phyloP scores from a whole-genome alignment of 2,329 filamentous ascomycete genomes.

The Paraphoma sp. region DNA sequence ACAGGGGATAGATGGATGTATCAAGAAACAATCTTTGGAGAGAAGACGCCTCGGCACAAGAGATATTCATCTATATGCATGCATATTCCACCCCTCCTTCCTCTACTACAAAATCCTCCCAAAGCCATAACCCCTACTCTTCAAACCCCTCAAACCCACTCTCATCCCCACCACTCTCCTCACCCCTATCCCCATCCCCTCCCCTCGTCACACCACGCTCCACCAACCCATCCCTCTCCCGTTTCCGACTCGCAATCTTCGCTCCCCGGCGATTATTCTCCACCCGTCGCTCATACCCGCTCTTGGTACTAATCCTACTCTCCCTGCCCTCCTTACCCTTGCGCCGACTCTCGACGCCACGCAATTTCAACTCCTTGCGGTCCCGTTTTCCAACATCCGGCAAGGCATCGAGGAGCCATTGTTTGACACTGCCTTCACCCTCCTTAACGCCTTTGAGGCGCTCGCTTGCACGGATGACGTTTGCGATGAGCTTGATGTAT shows the following conservation, averaged over 20 bases:
- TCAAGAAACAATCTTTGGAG: too few relatives aligned
- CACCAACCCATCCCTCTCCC: conserved; percentile 18
- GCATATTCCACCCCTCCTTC: too few relatives aligned
- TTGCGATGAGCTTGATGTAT: conserved; percentile 88
- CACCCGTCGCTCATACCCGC: conserved; percentile 73
- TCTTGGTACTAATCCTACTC: conserved; percentile 80
- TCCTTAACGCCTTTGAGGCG: conserved; percentile 61
- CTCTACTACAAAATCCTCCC: too few relatives aligned
- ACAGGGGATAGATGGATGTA: too few relatives aligned
- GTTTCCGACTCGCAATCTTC: conserved; percentile 40
- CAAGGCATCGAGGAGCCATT: conserved; percentile 85
- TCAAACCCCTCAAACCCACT: too few relatives aligned
- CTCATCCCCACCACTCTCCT: too few relatives aligned
- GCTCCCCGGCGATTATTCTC: conserved; percentile 71
- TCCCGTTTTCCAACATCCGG: conserved; percentile 84
- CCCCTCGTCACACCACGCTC: conserved; percentile 18
- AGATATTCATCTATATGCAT: too few relatives aligned
- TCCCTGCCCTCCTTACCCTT: conserved; percentile 38
- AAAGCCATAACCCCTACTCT: too few relatives aligned
- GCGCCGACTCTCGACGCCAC: conserved; percentile 64
- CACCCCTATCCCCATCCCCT: conserved; percentile 20
- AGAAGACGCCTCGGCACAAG: too few relatives aligned
- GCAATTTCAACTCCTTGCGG: conserved; percentile 79
- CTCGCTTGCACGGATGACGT: conserved; percentile 86
- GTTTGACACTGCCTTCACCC: conserved; percentile 57